phyloP scores from a whole-genome alignment of 345 rosid genomes.

The Rhodamnia rubescens region DNA sequence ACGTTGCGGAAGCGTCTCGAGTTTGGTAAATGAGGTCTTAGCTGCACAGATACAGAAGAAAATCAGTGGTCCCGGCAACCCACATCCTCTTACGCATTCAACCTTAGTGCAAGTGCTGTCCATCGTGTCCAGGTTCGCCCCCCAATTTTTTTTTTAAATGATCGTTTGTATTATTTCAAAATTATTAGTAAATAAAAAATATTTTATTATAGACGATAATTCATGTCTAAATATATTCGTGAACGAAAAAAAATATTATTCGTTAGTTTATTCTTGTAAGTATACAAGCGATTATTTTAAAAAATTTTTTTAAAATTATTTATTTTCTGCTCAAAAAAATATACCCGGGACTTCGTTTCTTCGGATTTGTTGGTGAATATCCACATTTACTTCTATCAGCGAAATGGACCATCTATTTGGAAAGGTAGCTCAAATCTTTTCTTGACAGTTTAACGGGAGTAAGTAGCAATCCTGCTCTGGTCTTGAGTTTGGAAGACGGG shows the following conservation, averaged over 20 bases:
- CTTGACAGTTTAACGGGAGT: neutral
- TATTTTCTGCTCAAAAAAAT: neutral
- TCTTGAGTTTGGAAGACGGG: neutral
- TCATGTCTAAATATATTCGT: neutral
- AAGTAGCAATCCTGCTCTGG: neutral
- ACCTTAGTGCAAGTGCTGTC: neutral
- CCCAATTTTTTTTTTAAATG: too few relatives aligned
- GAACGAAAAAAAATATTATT: neutral
- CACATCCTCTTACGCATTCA: neutral
- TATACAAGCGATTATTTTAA: neutral
- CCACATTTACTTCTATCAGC: neutral
- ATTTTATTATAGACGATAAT: neutral
- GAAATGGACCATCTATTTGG: neutral
- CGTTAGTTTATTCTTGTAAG: neutral
- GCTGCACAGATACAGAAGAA: neutral
- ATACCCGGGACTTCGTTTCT: neutral
- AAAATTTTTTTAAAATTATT: neutral
- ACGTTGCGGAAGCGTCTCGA: neutral
- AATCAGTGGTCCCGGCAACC: neutral
- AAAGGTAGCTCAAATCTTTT: neutral
- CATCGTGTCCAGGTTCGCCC: too few relatives aligned
- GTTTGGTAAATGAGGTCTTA: neutral
- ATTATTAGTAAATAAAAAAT: too few relatives aligned
- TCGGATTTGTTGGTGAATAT: neutral
- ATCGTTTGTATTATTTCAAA: too few relatives aligned